Evolutionary conservation across 768 basidiomycete species (phyloP).

Genomic region (Rhodotorula kratochvilovae): DNA sequence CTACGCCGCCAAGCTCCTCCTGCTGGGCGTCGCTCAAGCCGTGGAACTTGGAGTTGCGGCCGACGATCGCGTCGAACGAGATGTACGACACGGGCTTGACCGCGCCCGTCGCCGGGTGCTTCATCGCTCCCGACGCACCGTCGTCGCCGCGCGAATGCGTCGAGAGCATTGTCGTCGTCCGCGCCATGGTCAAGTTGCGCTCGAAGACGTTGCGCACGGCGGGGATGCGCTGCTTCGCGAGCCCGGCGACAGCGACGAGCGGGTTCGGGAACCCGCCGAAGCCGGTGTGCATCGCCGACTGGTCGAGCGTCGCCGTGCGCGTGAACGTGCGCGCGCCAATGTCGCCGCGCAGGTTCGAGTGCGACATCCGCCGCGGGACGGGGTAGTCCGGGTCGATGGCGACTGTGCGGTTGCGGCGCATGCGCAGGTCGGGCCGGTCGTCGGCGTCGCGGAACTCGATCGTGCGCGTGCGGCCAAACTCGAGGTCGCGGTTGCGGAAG

Average conservation of each 20-base stretch:
- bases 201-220: constrained; percentile 57
- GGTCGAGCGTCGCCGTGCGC: constrained; percentile 20
- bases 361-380: constrained; percentile 10
- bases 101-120: constrained; percentile 47
- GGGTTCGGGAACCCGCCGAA: constrained; percentile 50
- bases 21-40: constrained; percentile 69
- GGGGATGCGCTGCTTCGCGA: constrained; percentile 64
- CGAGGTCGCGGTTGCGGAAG: constrained; percentile 7
- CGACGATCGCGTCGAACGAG: constrained; percentile 65
- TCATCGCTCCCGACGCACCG: background rate
- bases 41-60: constrained; percentile 48
- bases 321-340: constrained; percentile 20
- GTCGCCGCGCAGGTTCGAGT: constrained; percentile 27
- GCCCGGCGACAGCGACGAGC: constrained; percentile 48
- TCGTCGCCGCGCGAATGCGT: constrained; percentile 41
- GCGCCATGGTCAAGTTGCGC: constrained; percentile 70
- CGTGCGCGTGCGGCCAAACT: constrained; percentile 30
- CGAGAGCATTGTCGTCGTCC: constrained; percentile 56
- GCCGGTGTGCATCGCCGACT: constrained; percentile 18
- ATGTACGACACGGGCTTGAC: constrained; percentile 66
- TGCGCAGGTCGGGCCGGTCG: constrained; percentile 15
- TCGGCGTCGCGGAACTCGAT: constrained; percentile 36
- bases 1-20: constrained; percentile 89
- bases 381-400: constrained; percentile 16
- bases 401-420: constrained; percentile 20